Conservation (phyloP, 73 alveolate species). For the Durusdinium trenchii region DNA sequence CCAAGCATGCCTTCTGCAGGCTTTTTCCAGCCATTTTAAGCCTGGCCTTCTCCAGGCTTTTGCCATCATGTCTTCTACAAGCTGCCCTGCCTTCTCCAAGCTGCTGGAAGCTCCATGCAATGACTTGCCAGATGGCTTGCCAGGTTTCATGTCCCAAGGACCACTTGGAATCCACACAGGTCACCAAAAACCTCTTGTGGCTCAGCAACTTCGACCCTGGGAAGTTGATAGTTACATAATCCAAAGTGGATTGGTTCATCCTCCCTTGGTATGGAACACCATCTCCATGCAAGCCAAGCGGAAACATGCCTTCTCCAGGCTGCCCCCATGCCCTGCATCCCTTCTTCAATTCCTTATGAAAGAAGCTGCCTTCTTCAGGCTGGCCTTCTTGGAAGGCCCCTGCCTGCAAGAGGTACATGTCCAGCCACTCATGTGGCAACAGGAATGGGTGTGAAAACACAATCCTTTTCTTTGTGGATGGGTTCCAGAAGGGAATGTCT, state of each 20-base stretch:
- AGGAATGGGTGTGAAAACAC: not conserved
- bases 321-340: not conserved
- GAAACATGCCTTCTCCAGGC: not conserved
- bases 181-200: not conserved
- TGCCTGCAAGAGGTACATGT: not conserved
- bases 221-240: not conserved
- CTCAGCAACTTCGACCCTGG: not conserved
- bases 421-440: conserved; percentile 21
- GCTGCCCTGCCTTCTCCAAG: conserved; percentile 3
- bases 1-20: conserved; percentile 7
- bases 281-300: conserved; percentile 29
- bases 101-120: conserved; percentile 29
- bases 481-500: not conserved
- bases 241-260: conserved; percentile 7
- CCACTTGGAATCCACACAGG: not conserved
- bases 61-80: conserved; percentile 21
- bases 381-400: not conserved
- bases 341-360: too few relatives aligned
- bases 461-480: not conserved
- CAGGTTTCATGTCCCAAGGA: not conserved
- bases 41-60: not conserved
- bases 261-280: conserved; percentile 51
- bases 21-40: too few relatives aligned
- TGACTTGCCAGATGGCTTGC: conserved; percentile 7
- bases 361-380: not conserved